phyloP scores from a whole-genome alignment of 2,329 filamentous ascomycete genomes.

The Aspergillus flavus region DNA sequence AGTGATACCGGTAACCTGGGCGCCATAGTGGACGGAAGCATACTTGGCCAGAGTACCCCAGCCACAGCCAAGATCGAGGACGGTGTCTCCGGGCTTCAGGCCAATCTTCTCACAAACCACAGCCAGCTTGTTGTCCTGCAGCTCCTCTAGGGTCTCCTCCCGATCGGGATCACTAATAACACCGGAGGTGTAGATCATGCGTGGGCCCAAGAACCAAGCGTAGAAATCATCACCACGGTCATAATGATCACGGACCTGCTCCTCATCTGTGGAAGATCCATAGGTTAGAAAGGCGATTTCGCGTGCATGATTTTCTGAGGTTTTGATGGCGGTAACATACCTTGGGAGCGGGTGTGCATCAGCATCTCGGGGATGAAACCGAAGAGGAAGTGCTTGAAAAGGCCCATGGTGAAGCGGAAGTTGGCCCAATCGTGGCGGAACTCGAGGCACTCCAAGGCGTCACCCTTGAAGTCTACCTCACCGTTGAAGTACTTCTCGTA shows the following conservation, averaged over 20 bases:
- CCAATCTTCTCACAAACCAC: constrained; percentile 95
- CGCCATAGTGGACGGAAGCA: constrained; percentile 88
- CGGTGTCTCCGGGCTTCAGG: constrained; percentile 74
- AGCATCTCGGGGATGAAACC: constrained; percentile 88
- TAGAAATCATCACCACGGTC: constrained; percentile 99
- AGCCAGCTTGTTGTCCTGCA: constrained; percentile 96
- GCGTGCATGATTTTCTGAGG: background rate
- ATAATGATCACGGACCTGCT: constrained; percentile 97
- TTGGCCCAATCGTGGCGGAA: constrained; percentile 96
- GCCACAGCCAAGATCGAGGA: constrained; percentile 95
- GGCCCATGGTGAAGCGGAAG: constrained; percentile 83
- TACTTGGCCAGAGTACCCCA: constrained; percentile 97
- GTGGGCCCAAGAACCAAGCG: constrained; percentile 95
- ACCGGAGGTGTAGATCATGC: constrained; percentile 98
- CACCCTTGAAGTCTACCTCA: constrained; percentile 93
- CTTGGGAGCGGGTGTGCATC: constrained; percentile 88
- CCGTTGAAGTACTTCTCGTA: constrained; percentile 98
- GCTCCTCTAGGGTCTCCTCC: constrained; percentile 89
- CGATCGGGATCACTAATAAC: constrained; percentile 84
- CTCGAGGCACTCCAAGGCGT: constrained; percentile 84
- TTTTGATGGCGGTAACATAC: constrained; percentile 43
- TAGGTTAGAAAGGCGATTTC: background rate
- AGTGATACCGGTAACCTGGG: constrained; percentile 83
- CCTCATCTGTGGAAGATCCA: constrained; percentile 67
- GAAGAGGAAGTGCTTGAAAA: constrained; percentile 87